A percentile compares a stretch with the other conserved stretches of the same genome.
Conservation (phyloP, 225 moss, liverwort and hornwort species). For the Physcomitrium patens region DNA sequence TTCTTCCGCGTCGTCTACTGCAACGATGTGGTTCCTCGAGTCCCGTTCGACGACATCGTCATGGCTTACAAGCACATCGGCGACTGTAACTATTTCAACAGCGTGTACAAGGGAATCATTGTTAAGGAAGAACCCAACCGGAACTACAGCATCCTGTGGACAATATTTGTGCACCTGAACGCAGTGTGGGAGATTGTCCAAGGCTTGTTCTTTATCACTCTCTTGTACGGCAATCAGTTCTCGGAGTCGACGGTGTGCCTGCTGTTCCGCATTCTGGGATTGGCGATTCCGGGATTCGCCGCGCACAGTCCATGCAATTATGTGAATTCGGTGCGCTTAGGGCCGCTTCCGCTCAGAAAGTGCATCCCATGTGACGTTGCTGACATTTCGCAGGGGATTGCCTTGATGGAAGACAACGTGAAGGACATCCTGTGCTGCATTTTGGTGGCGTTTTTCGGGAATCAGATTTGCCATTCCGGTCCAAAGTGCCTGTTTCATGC, state of each 20-base stretch:
- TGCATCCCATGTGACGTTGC: slow-evolving; percentile 32
- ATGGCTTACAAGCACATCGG: slow-evolving; percentile 76
- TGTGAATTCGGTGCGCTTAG: slow-evolving; percentile 51
- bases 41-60: slow-evolving; percentile 41
- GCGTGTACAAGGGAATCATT: slow-evolving; percentile 41
- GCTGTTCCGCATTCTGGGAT: slow-evolving; percentile 29
- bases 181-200: slow-evolving; percentile 60
- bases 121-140: slow-evolving; percentile 49
- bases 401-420: slow-evolving; percentile 37
- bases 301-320: slow-evolving; percentile 49
- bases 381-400: slow-evolving; percentile 21
- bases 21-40: slow-evolving; percentile 59
- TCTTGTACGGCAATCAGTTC: slow-evolving; percentile 32
- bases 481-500: too few species aligned
- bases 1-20: slow-evolving; percentile 76
- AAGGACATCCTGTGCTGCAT: slow-evolving; percentile 33
- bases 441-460: too few species aligned
- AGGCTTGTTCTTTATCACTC: not conserved
- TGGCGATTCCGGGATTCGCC: slow-evolving; percentile 44
- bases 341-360: slow-evolving; percentile 40
- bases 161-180: slow-evolving; percentile 56
- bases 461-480: too few species aligned
- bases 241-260: slow-evolving; percentile 37
- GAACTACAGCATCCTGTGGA: too few species aligned
- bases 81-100: slow-evolving; percentile 60